Base-by-base conservation (phyloP, 495 filamentous ascomycete genomes). In the Bacidia gigantensis region DNA sequence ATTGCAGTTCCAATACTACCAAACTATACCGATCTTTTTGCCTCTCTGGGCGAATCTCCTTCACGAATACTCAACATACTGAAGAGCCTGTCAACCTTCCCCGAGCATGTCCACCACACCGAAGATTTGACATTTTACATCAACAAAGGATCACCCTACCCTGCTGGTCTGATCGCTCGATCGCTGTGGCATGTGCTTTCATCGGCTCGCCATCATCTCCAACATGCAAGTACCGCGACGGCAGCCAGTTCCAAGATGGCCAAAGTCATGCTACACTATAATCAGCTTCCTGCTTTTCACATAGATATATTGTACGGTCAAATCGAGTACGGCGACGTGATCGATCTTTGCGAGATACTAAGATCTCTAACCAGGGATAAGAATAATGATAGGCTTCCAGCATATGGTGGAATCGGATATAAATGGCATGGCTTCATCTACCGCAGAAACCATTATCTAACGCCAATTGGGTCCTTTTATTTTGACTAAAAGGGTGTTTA, bases 401-500 rank as follows among this genome's bases (percentile, higher is more conserved):
- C 45, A 9, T 29, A 48, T 48, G 45, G 25, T n/a, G 45, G 45
- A 7, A n/a, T 3, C 11, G 45, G 45, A 7, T 48, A 11, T 10
- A 48, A 26, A 22, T 48, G 45, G 45, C 22, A 48, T 48, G 45
- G 25, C 10, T 9, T 5, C 18, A 29, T 48, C 22, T 26, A 9
- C 26, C 21, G 10, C 9, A 11, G 7, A 9, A 5, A 48, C 3
- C 29, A n/a, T 22, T n/a, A 51, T 25, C 11, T 51, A 42, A 23
- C n/a, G 49, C 20, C 21, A 5, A n/a, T 23, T 3, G 25, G 46
- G 17, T 26, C 14, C 21, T 29, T 29, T 26, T 48, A 48, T 38
- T 23, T 51, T 17, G 49, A 51, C 5, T 44, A 17, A 44, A 22
- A 22, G n/a, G n/a, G n/a, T n/a, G n/a, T n/a, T n/a, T n/a, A n/a